Conservation (phyloP, 495 filamentous ascomycete genomes). For the Penicillium roqueforti region DNA sequence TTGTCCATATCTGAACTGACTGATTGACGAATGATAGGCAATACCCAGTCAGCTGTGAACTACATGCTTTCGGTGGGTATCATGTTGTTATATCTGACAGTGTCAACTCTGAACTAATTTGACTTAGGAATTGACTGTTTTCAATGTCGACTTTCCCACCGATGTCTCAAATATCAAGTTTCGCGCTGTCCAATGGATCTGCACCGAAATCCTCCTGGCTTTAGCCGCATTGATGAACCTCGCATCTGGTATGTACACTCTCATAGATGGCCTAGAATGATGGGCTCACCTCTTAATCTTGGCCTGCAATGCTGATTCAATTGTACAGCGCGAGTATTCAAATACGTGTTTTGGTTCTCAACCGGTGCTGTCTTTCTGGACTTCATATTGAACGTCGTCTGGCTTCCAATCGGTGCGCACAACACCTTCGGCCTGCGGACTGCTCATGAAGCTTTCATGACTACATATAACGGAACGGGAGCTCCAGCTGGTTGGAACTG, state of each 20-base stretch:
- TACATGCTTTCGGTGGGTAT: constrained; percentile 48
- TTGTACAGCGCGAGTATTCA: constrained; percentile 38
- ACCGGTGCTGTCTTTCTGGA: constrained; percentile 48
- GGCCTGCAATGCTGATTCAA: constrained; percentile 2
- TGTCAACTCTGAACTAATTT: neutral
- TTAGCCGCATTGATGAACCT: constrained; percentile 44
- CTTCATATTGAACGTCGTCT: constrained; percentile 54
- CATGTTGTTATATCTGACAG: neutral
- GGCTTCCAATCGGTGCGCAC: constrained; percentile 51
- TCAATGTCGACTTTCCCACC: constrained; percentile 46
- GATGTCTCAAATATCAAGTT: constrained; percentile 47
- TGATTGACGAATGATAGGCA: constrained; percentile 17
- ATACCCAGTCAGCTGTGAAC: constrained; percentile 51
- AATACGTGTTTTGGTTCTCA: constrained; percentile 46
- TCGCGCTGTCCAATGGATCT: constrained; percentile 51
- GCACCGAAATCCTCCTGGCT: constrained; percentile 44
- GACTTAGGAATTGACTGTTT: constrained; percentile 48
- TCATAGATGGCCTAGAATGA: no score
- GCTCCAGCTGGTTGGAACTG: constrained; percentile 55
- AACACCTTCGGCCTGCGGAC: constrained; percentile 53
- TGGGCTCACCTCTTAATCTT: neutral
- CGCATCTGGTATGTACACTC: constrained; percentile 35
- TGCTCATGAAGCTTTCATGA: constrained; percentile 52
- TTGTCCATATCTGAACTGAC: neutral
- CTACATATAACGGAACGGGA: constrained; percentile 54